A percentile compares a stretch with the other conserved stretches of the same genome.
Evolutionary conservation across 768 basidiomycete genomes (phyloP).

Genomic region (Tricholoma flavovirens): DNA sequence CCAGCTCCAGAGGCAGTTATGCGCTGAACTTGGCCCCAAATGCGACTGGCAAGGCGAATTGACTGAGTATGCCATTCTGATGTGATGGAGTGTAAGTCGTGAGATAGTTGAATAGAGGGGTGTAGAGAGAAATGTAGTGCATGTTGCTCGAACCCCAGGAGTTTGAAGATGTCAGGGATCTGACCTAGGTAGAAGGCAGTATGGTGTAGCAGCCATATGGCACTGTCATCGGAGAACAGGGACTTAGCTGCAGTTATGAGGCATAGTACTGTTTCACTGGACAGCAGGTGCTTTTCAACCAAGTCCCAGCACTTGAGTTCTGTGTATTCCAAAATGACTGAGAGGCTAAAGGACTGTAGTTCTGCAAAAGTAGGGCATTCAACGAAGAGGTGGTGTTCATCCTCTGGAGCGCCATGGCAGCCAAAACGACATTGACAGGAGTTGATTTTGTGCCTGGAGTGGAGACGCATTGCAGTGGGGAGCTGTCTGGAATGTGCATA

Average conservation of each 20-base stretch:
- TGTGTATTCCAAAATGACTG: background rate
- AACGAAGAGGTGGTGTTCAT: constrained; percentile 7
- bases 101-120: background rate
- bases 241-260: constrained; percentile 3
- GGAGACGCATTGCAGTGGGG: constrained; percentile 8
- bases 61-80: background rate
- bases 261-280: background rate
- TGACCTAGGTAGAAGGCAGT: background rate
- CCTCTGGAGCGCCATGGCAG: background rate
- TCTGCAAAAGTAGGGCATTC: constrained; percentile 2
- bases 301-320: background rate
- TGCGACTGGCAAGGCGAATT: background rate
- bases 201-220: too few species aligned
- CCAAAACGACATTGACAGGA: constrained; percentile 1
- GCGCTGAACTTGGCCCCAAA: background rate
- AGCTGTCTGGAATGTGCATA: constrained; percentile 18
- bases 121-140: background rate
- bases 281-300: background rate
- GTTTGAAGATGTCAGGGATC: background rate
- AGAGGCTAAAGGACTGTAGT: background rate
- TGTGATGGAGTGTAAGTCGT: background rate
- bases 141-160: background rate
- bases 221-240: background rate
- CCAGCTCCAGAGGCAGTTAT: background rate
- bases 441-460: background rate